Evolutionary conservation across 306 rosid species (phyloP), one percentile per base, ranked within the genome.

Genomic region (Oxytropis ochrocephala): DNA sequence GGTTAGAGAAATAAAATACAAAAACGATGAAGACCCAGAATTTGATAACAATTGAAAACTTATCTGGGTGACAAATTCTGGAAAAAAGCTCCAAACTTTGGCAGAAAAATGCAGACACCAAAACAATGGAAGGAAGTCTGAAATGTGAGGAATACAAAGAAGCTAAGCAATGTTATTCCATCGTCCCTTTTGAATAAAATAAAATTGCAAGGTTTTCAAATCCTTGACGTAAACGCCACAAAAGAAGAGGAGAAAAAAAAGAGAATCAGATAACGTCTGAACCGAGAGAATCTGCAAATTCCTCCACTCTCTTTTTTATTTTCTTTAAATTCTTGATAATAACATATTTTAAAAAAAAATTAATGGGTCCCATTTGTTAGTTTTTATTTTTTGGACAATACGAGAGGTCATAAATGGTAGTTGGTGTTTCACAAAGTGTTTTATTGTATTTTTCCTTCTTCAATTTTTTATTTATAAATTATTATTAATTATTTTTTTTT

Each of bases 151-250:
- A 78, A 58, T 53, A 67, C 60, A 66, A 69, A 67, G 43, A 77
- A 64, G 27, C 36, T 10, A n/a, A 70, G 47, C 42, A 54, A 67
- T 11, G 78, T 47, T 5, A 68, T 33, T 69, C 51, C 58, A 57
- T 59, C 57, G 79, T 42, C 21, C n/a, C 17, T 48, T 59, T 75
- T 12, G 73, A 67, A 24, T 24, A 24, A 24, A 24, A 24, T 24
- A 24, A 67, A 67, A 9, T 78, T 36, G 53, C 0, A 63, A 76
- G 64, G 43, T 71, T 62, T 44, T 63, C 62, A 79, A 54, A 67
- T 39, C 76, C 96, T 90, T 84, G 54, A 81, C 91, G 90, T 82
- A 32, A 49, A 88, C 83, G 90, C 87, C 86, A 86, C 82, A 43
- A 64, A 69, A 53, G 18, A 18, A 43, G 9, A 42, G 29, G 29